Evolutionary conservation across 495 filamentous ascomycete species (phyloP), one percentile per base, ranked within the genome.

Genomic region (Daldinia grandis): DNA sequence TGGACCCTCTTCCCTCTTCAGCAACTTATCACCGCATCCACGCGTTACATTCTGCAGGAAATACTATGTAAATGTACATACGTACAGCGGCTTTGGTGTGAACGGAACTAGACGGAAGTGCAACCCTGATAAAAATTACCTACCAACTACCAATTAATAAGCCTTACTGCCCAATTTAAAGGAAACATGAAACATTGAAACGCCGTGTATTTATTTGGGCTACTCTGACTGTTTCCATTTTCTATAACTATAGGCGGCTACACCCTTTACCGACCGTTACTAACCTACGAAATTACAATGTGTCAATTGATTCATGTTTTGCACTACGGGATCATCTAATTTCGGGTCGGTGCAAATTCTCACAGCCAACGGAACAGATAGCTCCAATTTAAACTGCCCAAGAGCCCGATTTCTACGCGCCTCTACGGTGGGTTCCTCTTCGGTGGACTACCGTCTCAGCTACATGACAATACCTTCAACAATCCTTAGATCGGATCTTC

Each of bases 101-200:
- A n/a, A n/a, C n/a, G n/a, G n/a, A n/a, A n/a, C n/a, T n/a, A 42
- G 53, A 56, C 14, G 53, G 14, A 35, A 21, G 5, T 28, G 17
- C 8, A 37, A 38, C n/a, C n/a, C 10, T 24, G 31, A 33, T 24
- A 37, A 10, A 37, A 58, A 66, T 58, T 51, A 47, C 33, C 47
- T 28, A 17, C 62, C 33, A 67, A 62, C 37, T 37, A 27, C n/a
- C 51, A 57, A 53, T 28, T 53, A 30, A n/a, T 17, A 53, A 28
- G n/a, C n/a, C n/a, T n/a, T n/a, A n/a, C 9, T 14, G 9, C 40
- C 19, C 58, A 63, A 66, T 58, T 24, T 54, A 67, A 35, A 40
- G 24, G 54, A 71, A 66, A 66, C 62, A 27, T 63, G 57, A 67
- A 67, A 72, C 69, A 60, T 58, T 31, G 54, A 72, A 72, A 67